These are phyloP conservation scores for Lepraria neglecta DNA, from an alignment of 495 filamentous ascomycete genomes.

Conservation along the genomic window DNA sequence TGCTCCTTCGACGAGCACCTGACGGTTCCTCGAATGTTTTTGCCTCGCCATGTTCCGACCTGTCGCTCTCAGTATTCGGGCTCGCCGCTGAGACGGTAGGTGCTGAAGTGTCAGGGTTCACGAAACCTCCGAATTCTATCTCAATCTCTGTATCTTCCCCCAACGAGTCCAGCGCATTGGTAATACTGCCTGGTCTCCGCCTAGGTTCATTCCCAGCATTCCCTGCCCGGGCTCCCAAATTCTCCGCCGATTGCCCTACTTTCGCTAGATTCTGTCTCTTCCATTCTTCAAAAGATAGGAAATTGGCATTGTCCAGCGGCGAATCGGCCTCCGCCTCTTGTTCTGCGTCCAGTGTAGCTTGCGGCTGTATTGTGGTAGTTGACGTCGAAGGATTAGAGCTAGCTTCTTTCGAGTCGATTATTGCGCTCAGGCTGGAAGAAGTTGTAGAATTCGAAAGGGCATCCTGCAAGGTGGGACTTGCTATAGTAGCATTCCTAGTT, in stretches of 20 bases:
- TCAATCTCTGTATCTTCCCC: conserved; percentile 91
- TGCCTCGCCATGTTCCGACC: conserved; percentile 29
- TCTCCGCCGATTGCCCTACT: conserved; percentile 74
- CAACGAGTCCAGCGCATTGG: conserved; percentile 62
- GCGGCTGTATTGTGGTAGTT: neutral
- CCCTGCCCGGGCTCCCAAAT: conserved; percentile 50
- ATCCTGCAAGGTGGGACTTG: neutral
- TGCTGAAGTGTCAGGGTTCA: conserved; percentile 33
- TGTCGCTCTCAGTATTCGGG: conserved; percentile 30
- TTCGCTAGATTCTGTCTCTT: conserved; percentile 88
- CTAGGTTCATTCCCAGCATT: conserved; percentile 37
- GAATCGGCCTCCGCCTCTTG: conserved; percentile 55
- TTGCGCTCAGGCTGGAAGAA: neutral
- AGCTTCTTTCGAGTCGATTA: neutral
- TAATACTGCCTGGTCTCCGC: conserved; percentile 48
- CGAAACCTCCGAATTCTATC: conserved; percentile 74
- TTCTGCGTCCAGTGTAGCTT: conserved; percentile 8
- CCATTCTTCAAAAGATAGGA: conserved; percentile 98
- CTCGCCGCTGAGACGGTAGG: conserved; percentile 32
- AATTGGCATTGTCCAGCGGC: conserved; percentile 72
- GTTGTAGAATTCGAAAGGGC: neutral
- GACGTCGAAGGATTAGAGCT: conserved; percentile 11
- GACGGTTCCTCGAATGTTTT: conserved; percentile 37
- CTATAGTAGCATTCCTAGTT: neutral
- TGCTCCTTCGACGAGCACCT: conserved; percentile 53